Percentiles rank a stretch among this genome's conserved stretches.
Evolutionary conservation across 352 stramenopile genomes (phyloP).

Genomic region (Pythium rishiriense): DNA sequence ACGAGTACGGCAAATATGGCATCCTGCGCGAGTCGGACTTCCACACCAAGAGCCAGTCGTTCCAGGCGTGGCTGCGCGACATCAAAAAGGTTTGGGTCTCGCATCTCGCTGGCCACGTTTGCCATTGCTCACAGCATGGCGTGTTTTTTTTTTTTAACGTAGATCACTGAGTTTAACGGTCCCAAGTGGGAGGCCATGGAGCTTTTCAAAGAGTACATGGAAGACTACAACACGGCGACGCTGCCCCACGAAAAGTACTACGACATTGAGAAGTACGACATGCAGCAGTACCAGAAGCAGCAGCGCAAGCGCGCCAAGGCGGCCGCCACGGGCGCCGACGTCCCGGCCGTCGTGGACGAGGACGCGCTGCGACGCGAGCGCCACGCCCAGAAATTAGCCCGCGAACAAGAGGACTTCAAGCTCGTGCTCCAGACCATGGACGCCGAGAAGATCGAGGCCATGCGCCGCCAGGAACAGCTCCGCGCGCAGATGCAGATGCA

Average conservation of each 20-base stretch:
- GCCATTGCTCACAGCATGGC: background rate
- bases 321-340: background rate
- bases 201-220: conserved; percentile 92
- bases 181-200: conserved; percentile 89
- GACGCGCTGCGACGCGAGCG: conserved; percentile 66
- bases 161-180: conserved; percentile 82
- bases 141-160: background rate
- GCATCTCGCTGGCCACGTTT: background rate
- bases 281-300: conserved; percentile 90
- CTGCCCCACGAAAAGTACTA: conserved; percentile 98
- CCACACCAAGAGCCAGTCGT: conserved; percentile 89
- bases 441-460: conserved; percentile 83
- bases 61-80: conserved; percentile 94
- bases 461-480: conserved; percentile 84
- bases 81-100: conserved; percentile 82
- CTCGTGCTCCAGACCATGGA: conserved; percentile 84
- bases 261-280: conserved; percentile 97
- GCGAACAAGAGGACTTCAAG: conserved; percentile 75
- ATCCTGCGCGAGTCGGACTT: conserved; percentile 94
- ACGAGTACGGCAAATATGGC: conserved; percentile 96
- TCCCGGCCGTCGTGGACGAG: conserved; percentile 45
- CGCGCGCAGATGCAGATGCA: conserved; percentile 88
- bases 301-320: conserved; percentile 44
- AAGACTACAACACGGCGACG: conserved; percentile 98
- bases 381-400: conserved; percentile 45